These are phyloP conservation scores for Closterium sp. DNA, from an alignment of 139 green algal genomes.

Conservation along the genomic window DNA sequence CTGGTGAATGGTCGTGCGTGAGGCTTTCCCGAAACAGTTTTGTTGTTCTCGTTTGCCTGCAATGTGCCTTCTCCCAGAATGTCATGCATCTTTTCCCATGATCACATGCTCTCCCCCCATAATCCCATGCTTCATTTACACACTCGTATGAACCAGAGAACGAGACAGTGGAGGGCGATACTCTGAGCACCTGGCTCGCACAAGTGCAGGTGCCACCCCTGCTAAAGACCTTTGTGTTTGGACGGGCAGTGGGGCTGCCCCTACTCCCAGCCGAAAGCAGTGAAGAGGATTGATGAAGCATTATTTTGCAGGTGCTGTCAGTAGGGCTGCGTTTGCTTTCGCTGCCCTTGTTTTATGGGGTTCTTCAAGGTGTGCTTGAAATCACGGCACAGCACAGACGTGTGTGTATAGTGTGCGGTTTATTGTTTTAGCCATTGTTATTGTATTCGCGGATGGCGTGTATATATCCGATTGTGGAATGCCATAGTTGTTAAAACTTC, in stretches of 20 bases:
- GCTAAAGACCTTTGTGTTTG: not conserved
- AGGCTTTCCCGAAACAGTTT: not conserved
- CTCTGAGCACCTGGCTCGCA: constrained; percentile 21
- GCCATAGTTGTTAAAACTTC: too few species aligned
- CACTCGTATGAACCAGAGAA: constrained; percentile 33
- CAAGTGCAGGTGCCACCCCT: not conserved
- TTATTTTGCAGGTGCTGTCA: too few species aligned
- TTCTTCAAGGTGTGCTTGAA: too few species aligned
- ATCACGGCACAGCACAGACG: too few species aligned
- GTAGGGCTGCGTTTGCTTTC: too few species aligned
- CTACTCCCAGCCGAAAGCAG: not conserved
- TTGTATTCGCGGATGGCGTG: not conserved
- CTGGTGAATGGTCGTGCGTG: not conserved
- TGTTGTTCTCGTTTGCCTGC: not conserved
- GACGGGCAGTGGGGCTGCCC: not conserved
- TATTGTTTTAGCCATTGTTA: not conserved
- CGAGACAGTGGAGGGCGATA: constrained; percentile 28
- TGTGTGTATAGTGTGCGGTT: too few species aligned
- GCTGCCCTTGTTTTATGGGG: too few species aligned
- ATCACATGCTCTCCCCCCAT: not conserved
- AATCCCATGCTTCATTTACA: constrained; percentile 15
- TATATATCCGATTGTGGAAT: too few species aligned
- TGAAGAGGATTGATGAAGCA: not conserved
- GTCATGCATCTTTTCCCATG: not conserved
- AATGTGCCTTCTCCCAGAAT: not conserved